Conservation (phyloP, 2,329 filamentous ascomycete species). For the Macrophomina phaseolina region DNA sequence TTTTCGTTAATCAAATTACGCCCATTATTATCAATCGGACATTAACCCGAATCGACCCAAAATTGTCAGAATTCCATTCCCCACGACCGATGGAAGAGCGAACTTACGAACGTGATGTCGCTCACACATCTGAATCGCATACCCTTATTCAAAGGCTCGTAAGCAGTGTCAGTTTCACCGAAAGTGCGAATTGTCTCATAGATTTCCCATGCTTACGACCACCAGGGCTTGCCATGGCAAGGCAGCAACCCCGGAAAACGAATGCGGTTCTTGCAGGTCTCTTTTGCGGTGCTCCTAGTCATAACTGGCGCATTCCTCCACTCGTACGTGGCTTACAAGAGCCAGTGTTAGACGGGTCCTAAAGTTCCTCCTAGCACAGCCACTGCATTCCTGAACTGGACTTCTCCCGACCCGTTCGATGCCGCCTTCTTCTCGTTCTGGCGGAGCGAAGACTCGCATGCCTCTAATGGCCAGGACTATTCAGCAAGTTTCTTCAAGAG, state of each 20-base stretch:
- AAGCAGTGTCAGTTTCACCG: too few species aligned
- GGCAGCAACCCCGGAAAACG: neutral
- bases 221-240: neutral
- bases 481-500: constrained; percentile 30
- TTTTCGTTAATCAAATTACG: too few species aligned
- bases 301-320: neutral
- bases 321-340: neutral
- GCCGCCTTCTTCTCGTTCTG: neutral
- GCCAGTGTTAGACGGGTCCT: too few species aligned
- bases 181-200: too few species aligned
- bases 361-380: neutral
- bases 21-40: too few species aligned
- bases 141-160: too few species aligned
- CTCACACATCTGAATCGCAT: too few species aligned
- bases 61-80: too few species aligned
- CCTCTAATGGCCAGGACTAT: neutral
- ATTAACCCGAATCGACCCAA: too few species aligned
- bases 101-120: too few species aligned
- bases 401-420: neutral
- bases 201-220: neutral
- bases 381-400: neutral
- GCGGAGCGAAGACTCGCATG: too few species aligned
- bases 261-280: neutral
- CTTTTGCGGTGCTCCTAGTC: neutral
- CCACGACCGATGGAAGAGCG: too few species aligned